These are phyloP conservation scores for Jacaranda mimosifolia DNA, from an alignment of 257 asterid genomes.

Conservation along the genomic window DNA sequence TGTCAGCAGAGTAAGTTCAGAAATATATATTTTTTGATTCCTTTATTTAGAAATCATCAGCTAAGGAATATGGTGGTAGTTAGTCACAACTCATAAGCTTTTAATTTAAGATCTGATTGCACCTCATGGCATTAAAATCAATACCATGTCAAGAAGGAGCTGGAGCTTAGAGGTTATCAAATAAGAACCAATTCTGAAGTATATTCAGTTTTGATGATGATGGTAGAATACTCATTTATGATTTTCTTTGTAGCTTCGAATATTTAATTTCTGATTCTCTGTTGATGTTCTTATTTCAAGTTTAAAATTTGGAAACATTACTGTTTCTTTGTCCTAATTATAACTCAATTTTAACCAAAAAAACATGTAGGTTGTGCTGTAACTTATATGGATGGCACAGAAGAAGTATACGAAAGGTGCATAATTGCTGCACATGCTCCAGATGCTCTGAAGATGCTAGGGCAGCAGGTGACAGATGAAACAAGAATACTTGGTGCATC, in stretches of 20 bases:
- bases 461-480: constrained; percentile 72
- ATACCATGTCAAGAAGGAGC: constrained; percentile 60
- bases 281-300: not conserved
- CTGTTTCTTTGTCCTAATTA: not conserved
- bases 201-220: constrained; percentile 49
- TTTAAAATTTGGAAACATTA: too few species aligned
- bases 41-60: not conserved
- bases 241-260: not conserved
- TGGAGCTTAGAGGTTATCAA: constrained; percentile 66
- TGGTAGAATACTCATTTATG: constrained; percentile 32
- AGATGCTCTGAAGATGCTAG: constrained; percentile 65
- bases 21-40: not conserved
- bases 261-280: too few species aligned
- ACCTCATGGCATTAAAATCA: not conserved
- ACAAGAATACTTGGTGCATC: constrained; percentile 73
- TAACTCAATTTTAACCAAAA: too few species aligned
- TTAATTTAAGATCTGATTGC: not conserved
- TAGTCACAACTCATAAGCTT: not conserved
- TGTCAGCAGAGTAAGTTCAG: too few species aligned
- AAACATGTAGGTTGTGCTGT: constrained; percentile 55
- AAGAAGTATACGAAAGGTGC: constrained; percentile 62
- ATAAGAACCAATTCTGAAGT: constrained; percentile 59
- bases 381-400: constrained; percentile 51
- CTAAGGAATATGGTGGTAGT: too few species aligned
- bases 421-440: constrained; percentile 77